Base-by-base conservation (phyloP, 176 grass and related monocot genomes). In the Echinochloa phyllopogon region DNA sequence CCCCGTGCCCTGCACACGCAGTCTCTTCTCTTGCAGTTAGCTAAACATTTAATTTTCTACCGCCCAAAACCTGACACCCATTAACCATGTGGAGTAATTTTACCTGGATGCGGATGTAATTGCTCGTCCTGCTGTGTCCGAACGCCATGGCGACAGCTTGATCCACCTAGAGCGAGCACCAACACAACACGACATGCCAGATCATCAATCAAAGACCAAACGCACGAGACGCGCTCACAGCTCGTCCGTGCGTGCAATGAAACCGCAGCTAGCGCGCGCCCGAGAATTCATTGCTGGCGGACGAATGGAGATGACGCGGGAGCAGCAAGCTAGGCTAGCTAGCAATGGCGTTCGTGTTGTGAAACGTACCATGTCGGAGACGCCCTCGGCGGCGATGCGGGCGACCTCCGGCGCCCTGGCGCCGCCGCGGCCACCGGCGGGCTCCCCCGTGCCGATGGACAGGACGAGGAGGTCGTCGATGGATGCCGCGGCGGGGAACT, bases 121-220 rank as follows among this genome's bases (percentile, higher is more conserved):
- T 99, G 88, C 75, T 99, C 52, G 94, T 83, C 78, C 92, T 91
- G 76, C 75, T 88, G 9, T 87, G 86, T 60, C 97, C 97, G 64
- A 99, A 99, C 53, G 97, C 97, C 97, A 92, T 99, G 58, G 94
- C 89, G 33, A 99, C 94, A 23, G 97, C 91, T 81, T 96, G 92
- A 86, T 99, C 97, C 62, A 96, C 96, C 96, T 99, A 82, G 69
- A 39, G 12, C 56, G n/a, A 41, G 10, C 69, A 51, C 3, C 6
- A 15, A 33, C 15, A 17, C 29, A 8, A 2, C 0, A 1, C n/a
- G n/a, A n/a, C n/a, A 36, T 1, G 29, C 62, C 45, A 80, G 63
- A 69, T 66, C 8, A 23, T 1, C 3, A 4, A 74, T 3, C 13
- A n/a, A n/a, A 65, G 13, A 17, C n/a, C 7, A 38, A 66, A 52